Evolutionary conservation across 306 rosid species (phyloP).

Genomic region (Prunus campanulata): DNA sequence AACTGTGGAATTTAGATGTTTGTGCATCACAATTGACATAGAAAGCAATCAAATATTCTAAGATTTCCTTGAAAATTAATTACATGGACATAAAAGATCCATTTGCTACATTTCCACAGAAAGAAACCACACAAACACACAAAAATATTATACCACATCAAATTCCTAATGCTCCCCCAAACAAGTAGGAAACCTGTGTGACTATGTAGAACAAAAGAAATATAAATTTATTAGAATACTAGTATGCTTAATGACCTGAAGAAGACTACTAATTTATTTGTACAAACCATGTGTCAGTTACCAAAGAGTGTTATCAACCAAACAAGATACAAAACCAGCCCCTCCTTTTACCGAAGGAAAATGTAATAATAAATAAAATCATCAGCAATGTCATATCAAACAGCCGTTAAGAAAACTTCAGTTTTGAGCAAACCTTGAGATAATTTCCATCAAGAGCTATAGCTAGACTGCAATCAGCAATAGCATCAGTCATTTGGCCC

Average conservation of each 20-base stretch:
- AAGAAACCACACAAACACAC: background rate
- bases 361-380: background rate
- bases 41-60: background rate
- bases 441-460: conserved; percentile 93
- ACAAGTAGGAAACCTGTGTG: background rate
- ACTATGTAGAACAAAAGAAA: background rate
- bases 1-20: background rate
- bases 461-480: conserved; percentile 93
- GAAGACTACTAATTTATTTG: background rate
- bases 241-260: background rate
- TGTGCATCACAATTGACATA: background rate
- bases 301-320: background rate
- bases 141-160: background rate
- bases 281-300: background rate
- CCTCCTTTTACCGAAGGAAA: background rate
- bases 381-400: conserved; percentile 8
- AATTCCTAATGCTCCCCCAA: background rate
- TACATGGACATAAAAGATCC: background rate
- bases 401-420: conserved; percentile 1
- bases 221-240: background rate
- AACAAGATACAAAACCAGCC: background rate
- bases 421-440: conserved; percentile 62
- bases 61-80: background rate
- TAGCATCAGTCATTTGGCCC: conserved; percentile 88
- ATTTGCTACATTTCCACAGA: background rate